Percentiles rank a stretch among this genome's conserved stretches.
These are phyloP conservation scores for Lagerstroemia speciosa DNA, from an alignment of 345 rosid species.

Conservation along the genomic window DNA sequence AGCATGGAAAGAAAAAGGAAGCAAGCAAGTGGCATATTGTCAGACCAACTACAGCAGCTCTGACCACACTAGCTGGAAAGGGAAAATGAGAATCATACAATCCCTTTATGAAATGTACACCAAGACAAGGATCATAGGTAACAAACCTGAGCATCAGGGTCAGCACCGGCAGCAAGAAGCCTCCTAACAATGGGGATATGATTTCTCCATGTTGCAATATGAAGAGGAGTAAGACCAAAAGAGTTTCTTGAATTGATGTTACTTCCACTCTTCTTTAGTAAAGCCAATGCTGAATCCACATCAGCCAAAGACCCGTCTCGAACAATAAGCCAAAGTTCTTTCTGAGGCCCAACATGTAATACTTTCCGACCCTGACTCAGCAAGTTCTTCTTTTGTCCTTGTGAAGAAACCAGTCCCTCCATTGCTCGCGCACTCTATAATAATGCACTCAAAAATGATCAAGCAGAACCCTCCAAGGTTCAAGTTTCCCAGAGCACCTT, in stretches of 20 bases:
- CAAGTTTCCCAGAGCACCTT: neutral
- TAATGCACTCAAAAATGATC: neutral
- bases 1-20: neutral
- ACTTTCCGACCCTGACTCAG: conserved; percentile 42
- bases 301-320: conserved; percentile 78
- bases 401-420: conserved; percentile 54
- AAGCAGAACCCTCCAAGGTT: neutral
- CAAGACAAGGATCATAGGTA: conserved; percentile 11
- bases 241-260: conserved; percentile 61
- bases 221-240: conserved; percentile 83
- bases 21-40: neutral
- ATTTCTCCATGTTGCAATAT: conserved; percentile 90
- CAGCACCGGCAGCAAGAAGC: conserved; percentile 91
- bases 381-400: conserved; percentile 43
- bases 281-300: conserved; percentile 56
- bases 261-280: conserved; percentile 76
- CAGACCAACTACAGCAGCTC: neutral
- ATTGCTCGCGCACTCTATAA: conserved; percentile 11
- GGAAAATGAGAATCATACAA: neutral
- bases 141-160: conserved; percentile 96
- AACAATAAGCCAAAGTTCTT: conserved; percentile 73
- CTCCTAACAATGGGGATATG: conserved; percentile 78
- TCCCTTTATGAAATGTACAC: conserved; percentile 3
- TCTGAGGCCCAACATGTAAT: conserved; percentile 31
- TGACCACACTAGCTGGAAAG: neutral